Evolutionary conservation across 768 basidiomycete species (phyloP).

Genomic region (Russula emetica): DNA sequence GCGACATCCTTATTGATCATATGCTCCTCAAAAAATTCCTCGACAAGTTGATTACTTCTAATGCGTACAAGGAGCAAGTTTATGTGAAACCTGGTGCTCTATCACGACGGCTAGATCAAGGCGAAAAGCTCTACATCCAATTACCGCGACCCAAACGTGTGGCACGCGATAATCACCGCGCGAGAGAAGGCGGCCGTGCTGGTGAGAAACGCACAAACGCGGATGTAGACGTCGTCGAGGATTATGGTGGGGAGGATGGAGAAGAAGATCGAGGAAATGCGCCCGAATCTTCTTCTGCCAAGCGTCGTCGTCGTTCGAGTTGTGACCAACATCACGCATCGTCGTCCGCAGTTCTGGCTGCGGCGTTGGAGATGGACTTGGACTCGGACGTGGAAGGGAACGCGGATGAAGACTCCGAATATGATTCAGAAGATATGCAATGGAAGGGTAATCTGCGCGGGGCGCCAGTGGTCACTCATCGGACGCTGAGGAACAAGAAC

Average conservation of each 20-base stretch:
- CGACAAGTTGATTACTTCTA: slow-evolving; percentile 50
- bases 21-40: slow-evolving; percentile 63
- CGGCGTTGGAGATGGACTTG: background rate
- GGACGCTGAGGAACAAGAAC: background rate
- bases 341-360: background rate
- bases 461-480: slow-evolving; percentile 2
- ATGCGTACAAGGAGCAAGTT: slow-evolving; percentile 52
- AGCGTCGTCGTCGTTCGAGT: slow-evolving; percentile 15
- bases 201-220: slow-evolving; percentile 7
- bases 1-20: slow-evolving; percentile 67
- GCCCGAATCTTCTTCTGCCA: slow-evolving; percentile 2
- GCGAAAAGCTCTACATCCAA: slow-evolving; percentile 1
- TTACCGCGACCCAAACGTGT: background rate
- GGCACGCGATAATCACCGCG: background rate
- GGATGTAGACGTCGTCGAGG: background rate
- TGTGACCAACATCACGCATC: background rate
- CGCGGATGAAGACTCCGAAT: background rate
- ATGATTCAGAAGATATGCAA: background rate
- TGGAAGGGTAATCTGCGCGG: slow-evolving; percentile 17
- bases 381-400: no score
- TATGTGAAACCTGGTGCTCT: slow-evolving; percentile 49
- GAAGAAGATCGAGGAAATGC: background rate
- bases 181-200: background rate
- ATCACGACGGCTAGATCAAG: slow-evolving; percentile 2
- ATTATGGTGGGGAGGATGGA: background rate